These are phyloP conservation scores for Aspergillus fructus DNA, from an alignment of 2,329 filamentous ascomycete species.

Conservation along the genomic window DNA sequence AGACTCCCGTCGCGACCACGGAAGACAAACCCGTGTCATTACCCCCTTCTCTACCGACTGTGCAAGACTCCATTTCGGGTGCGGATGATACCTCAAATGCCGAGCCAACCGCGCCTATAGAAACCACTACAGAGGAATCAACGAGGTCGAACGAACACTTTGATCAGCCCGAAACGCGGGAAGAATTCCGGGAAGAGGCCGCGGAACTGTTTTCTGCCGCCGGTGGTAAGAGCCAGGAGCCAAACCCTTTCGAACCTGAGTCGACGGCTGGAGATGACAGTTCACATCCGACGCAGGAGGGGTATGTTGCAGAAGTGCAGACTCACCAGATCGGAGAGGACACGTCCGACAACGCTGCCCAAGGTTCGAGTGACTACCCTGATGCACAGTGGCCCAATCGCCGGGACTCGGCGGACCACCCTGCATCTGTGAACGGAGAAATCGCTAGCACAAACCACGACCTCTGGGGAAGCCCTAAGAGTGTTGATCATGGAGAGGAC, in stretches of 20 bases:
- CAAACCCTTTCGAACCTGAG: not conserved
- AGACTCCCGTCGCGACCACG: constrained; percentile 13
- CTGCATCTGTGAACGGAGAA: constrained; percentile 14
- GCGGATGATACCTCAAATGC: not conserved
- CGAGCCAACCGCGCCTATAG: not conserved
- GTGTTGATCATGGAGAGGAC: constrained; percentile 41
- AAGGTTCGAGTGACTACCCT: not conserved
- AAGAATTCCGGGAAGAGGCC: constrained; percentile 1
- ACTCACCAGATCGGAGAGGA: not conserved
- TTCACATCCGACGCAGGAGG: not conserved
- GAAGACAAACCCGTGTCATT: not conserved
- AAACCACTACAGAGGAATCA: not conserved
- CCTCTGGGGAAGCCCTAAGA: constrained; percentile 48
- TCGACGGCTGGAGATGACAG: not conserved
- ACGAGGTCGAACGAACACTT: not conserved
- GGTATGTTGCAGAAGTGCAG: not conserved
- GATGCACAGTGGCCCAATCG: constrained; percentile 5
- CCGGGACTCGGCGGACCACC: constrained; percentile 1
- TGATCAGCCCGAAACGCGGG: not conserved
- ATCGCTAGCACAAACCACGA: constrained; percentile 15
- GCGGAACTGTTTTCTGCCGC: constrained; percentile 4
- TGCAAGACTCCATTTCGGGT: not conserved
- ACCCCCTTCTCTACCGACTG: not conserved
- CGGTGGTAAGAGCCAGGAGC: not conserved
- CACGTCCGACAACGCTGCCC: not conserved